Evolutionary conservation across 768 basidiomycete species (phyloP).

Genomic region (Pleurotus platypus): DNA sequence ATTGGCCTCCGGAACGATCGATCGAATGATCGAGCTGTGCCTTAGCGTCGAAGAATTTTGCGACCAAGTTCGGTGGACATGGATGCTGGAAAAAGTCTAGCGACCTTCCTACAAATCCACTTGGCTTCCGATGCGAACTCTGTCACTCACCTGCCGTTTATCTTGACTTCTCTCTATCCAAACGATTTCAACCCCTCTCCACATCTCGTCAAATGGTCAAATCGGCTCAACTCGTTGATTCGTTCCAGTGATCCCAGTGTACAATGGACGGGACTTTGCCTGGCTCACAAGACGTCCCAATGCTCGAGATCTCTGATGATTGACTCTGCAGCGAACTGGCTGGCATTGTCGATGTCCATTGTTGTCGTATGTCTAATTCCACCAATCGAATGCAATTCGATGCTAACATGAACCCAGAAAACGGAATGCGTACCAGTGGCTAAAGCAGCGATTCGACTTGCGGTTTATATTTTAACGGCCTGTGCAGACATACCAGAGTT

Average conservation of each 20-base stretch:
- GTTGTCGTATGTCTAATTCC: slow-evolving; percentile 58
- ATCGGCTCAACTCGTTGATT: slow-evolving; percentile 69
- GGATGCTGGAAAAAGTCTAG: slow-evolving; percentile 52
- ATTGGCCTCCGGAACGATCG: not conserved
- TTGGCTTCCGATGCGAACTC: slow-evolving; percentile 67
- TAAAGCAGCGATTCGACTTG: slow-evolving; percentile 63
- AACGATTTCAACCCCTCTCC: slow-evolving; percentile 57
- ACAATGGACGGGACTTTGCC: slow-evolving; percentile 76
- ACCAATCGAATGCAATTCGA: slow-evolving; percentile 14
- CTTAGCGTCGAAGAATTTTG: not conserved
- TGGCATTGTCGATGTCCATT: slow-evolving; percentile 57
- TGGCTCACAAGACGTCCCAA: slow-evolving; percentile 64
- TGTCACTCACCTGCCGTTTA: slow-evolving; percentile 53
- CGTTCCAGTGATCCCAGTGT: slow-evolving; percentile 75
- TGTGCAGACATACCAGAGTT: slow-evolving; percentile 70
- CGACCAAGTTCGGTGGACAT: slow-evolving; percentile 18
- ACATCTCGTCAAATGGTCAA: slow-evolving; percentile 71
- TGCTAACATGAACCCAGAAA: slow-evolving; percentile 47
- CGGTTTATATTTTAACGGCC: slow-evolving; percentile 56
- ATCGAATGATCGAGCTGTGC: not conserved
- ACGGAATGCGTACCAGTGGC: slow-evolving; percentile 57
- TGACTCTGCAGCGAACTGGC: slow-evolving; percentile 73
- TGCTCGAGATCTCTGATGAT: slow-evolving; percentile 59
- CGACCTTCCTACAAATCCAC: slow-evolving; percentile 64
- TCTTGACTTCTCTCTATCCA: slow-evolving; percentile 50